Evolutionary conservation across 2,329 filamentous ascomycete genomes (phyloP), one percentile per base, ranked within the genome.

Genomic region (Aspergillus cejpii): DNA sequence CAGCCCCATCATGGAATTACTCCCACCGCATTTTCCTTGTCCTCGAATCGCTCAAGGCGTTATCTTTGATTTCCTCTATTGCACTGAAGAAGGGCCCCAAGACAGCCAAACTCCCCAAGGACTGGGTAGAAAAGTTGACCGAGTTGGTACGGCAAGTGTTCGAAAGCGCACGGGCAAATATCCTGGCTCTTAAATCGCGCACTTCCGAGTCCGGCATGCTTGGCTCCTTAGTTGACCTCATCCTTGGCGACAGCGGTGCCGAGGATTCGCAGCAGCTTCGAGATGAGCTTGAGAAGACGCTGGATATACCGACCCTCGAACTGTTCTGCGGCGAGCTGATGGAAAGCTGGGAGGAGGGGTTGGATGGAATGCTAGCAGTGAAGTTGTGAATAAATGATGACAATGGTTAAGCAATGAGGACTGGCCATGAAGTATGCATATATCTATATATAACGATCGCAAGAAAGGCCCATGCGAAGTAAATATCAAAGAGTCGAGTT

Each of bases 261-360:
- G 50, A 53, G 21, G 58, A 61, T 37, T 53, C 49, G 11, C 43
- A 56, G 20, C 50, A 59, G 26, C 53, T 69, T 24, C 58, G 56
- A 21, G 45, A 44, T 3, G 58, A 63, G 40, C 45, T 72, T 20
- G 64, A 67, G 26, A 56, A 61, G 17, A 55, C 63, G 23, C 50
- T 70, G 28, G 68, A 68, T 42, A 58, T 59, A 39, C 60, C 66
- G 7, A 61, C 58, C 3, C 48, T 73, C 46, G 70, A 73, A 52
- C 44, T 70, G 15, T 67, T 70, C 53, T 70, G 66, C 47, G 69
- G 66, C n/a, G 58, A 61, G 24, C 54, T 73, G 51, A 71, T 67
- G 60, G 70, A 73, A 47, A 73, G 71, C 51, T 73, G 70, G 71
- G 69, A 72, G 38, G 69, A 72, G 43, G 68, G 62, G 5, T 57